Base-by-base conservation (phyloP, 306 rosid species). In the Casuarina cunninghamiana region DNA sequence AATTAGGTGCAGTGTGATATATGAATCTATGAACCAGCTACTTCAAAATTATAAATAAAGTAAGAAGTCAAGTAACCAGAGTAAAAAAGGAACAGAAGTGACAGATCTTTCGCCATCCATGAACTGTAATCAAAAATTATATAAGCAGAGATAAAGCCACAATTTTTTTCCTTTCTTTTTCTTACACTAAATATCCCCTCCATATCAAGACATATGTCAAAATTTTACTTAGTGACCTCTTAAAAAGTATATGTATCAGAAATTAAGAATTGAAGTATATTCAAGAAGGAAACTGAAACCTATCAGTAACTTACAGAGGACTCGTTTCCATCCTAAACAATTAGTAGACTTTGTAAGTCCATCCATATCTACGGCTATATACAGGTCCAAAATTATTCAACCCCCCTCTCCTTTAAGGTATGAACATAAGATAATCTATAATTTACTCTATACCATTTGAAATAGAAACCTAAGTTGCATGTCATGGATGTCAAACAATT, bases 301-400 rank as follows among this genome's bases (percentile, higher is more conserved):
- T 35, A 57, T n/a, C 19, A 57, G 71, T 66, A 66, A 41, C 71
- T 66, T 66, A 66, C 71, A 16, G 48, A 19, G 17, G 71, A 6
- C 61, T 26, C 76, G 70, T 48, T 37, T 44, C 38, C 77, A 78
- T 81, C 77, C 74, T 21, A 63, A 41, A 66, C 49, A 66, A 43
- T 42, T 41, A 42, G 4, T 26, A 4, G 15, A 17, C 72, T 45
- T 44, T 7, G 50, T 63, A 61, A 60, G 12, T 80, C 70, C 75
- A 62, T 75, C 41, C 86, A 21, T 70, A 55, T 77, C 76, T 76
- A 82, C 82, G 61, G 62, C 70, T 82, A 87, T 84, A 62, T 85
- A 85, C 87, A 85, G 26, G 58, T 81, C 76, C 75, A 74, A 78
- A 75, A 83, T 66, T 74, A 82, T 75, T 76, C 82, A 80, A 72